phyloP scores from a whole-genome alignment of 495 filamentous ascomycete genomes.

The Chaetomium tenue region DNA sequence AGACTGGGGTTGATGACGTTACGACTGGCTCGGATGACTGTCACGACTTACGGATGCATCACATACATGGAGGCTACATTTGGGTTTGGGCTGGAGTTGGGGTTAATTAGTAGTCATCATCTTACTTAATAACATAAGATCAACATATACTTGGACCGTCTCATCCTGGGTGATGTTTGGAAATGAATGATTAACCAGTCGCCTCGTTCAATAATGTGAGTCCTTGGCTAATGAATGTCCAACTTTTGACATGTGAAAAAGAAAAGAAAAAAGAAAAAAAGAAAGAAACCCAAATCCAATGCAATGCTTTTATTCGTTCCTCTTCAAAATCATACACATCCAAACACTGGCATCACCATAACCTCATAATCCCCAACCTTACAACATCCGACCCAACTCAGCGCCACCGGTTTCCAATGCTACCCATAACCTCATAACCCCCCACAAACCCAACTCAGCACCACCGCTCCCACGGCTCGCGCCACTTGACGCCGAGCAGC shows the following conservation, averaged over 20 bases:
- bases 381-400: too few relatives aligned
- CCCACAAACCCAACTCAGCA: slow-evolving; percentile 41
- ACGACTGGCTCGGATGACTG: slow-evolving; percentile 22
- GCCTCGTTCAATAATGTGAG: too few relatives aligned
- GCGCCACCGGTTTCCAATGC: too few relatives aligned
- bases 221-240: too few relatives aligned
- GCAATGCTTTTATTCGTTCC: not conserved
- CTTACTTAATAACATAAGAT: slow-evolving; percentile 11
- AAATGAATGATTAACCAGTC: too few relatives aligned
- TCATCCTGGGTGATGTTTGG: too few relatives aligned
- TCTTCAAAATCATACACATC: not conserved
- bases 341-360: not conserved
- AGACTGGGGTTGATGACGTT: slow-evolving; percentile 20
- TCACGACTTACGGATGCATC: slow-evolving; percentile 13
- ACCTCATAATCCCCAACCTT: not conserved
- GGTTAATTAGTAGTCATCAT: slow-evolving; percentile 5
- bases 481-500: slow-evolving; percentile 82
- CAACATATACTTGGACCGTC: not conserved
- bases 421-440: not conserved
- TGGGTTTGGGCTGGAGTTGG: not conserved
- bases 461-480: slow-evolving; percentile 75
- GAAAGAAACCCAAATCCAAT: not conserved
- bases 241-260: too few relatives aligned
- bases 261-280: too few relatives aligned
- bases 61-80: not conserved